Percentiles rank a stretch among this genome's conserved stretches.
Conservation (phyloP, 2,329 filamentous ascomycete genomes). For the Chrysosporium keratinophilum region DNA sequence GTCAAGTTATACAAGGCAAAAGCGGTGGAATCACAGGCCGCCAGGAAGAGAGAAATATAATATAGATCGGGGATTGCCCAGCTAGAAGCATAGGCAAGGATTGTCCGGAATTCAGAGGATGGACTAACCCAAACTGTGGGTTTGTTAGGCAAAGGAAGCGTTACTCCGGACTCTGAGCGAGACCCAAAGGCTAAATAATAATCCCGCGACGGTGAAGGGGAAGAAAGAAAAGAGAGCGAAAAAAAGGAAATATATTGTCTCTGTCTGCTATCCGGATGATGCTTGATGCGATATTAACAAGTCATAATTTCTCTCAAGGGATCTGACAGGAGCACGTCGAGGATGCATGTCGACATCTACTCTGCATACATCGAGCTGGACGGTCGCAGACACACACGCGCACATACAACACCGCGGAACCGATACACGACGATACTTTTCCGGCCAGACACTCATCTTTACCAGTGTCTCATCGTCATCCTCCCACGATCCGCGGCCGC, state of each 20-base stretch:
- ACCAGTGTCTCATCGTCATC: neutral
- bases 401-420: neutral
- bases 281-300: neutral
- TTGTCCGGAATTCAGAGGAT: too few species aligned
- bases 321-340: neutral
- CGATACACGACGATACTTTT: conserved; percentile 6
- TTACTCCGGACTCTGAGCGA: neutral
- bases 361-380: too few species aligned
- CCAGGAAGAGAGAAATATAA: neutral
- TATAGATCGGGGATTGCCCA: too few species aligned
- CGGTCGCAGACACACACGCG: too few species aligned
- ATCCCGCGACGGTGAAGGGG: conserved; percentile 3
- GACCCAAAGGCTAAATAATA: neutral
- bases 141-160: too few species aligned
- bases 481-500: neutral
- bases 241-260: conserved; percentile 9
- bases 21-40: neutral
- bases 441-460: neutral
- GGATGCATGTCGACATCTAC: neutral
- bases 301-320: neutral
- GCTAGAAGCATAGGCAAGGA: too few species aligned
- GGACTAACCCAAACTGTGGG: too few species aligned
- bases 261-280: conserved; percentile 11
- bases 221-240: conserved; percentile 8
- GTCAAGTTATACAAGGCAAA: conserved; percentile 6